Evolutionary conservation across 2,329 filamentous ascomycete species (phyloP), one percentile per base, ranked within the genome.

Genomic region (Drechslerella coelobrocha): DNA sequence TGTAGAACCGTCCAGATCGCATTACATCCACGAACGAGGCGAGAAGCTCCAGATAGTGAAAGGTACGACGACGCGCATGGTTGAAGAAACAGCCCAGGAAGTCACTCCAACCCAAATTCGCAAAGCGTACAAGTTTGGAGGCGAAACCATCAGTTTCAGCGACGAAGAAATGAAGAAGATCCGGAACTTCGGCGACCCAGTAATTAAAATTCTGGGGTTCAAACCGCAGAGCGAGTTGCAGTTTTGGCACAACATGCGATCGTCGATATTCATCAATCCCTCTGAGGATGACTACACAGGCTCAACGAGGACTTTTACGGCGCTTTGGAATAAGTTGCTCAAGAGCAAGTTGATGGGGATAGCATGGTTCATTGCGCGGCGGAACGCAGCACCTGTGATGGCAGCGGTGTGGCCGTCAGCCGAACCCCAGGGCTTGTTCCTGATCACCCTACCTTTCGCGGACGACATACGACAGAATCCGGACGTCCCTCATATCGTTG

Each of bases 41-140:
- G 92, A 97, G 76, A 88, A 86, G 73, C 85, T 91, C 0, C 89
- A 96, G 77, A 88, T 97, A 62, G 92, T 86, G 0, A 82, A 85
- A 10, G 87, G 89, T 0, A 85, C 89, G 75, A 94, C 90, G 0
- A 88, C 86, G 0, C 86, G 88, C 62, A 84, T 92, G 61, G 88
- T 91, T 2, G 89, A 91, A 71, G 91, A 95, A 74, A 92, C 87
- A 17, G 85, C 88, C 1, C 84, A 88, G 37, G 86, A 86, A 0
- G 86, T 97, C 0, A 29, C 52, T 8, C 88, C 95, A 73, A 81
- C 81, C 2, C 92, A 97, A 76, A 85, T 95, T 19, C 89, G 89
- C 68, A 97, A 94, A 79, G 94, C 93, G 0, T 99, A 94, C 82
- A 97, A 94, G 76, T 97, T 97, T 77, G 94, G 93, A 10, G 92